Evolutionary conservation across 495 filamentous ascomycete species (phyloP), one percentile per base, ranked within the genome.

Genomic region (Geoglossum glabrum): DNA sequence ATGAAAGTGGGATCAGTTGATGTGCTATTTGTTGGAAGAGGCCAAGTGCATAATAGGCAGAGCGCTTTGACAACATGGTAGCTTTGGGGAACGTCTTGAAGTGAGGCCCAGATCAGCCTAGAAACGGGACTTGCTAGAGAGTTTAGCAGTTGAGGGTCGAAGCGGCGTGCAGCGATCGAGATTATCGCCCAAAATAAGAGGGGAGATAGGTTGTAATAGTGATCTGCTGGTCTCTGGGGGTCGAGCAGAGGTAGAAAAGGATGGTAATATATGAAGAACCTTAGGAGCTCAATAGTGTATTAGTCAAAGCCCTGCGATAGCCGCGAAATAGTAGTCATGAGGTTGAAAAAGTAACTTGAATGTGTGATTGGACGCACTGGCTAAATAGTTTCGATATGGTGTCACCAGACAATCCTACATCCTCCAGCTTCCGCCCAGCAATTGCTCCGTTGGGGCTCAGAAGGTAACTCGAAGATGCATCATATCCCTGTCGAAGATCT

Each of bases 41-140:
- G 89, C 89, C 89, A 96, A 8, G 85, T 84, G 70, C 89, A 96
- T 40, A 96, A 73, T 27, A 96, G 66, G 68, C 85, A 90, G 40
- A 96, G 75, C 8, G 88, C 89, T 69, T 94, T 94, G 61, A 94
- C 86, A n/a, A 90, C 82, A 66, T 84, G 84, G 64, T 93, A 89
- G 64, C 77, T 92, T 62, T 87, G 86, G 17, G 87, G 87, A 4
- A 89, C 81, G 54, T 87, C 85, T 38, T 83, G 82, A 26, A 95
- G 70, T 0, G 87, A 88, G 46, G 78, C 78, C 88, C 88, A 95
- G 5, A 94, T 74, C 47, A 92, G 70, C 57, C 81, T 76, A 11
- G 81, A 84, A 49, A 93, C 70, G 21, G 86, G 87, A 0, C 74
- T 78, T 15, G 85, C 76, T 3, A 96, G 73, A 38, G 79, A 77